Evolutionary conservation across 164 flowering plant genomes (phyloP).

Genomic region (Annona squamosa): DNA sequence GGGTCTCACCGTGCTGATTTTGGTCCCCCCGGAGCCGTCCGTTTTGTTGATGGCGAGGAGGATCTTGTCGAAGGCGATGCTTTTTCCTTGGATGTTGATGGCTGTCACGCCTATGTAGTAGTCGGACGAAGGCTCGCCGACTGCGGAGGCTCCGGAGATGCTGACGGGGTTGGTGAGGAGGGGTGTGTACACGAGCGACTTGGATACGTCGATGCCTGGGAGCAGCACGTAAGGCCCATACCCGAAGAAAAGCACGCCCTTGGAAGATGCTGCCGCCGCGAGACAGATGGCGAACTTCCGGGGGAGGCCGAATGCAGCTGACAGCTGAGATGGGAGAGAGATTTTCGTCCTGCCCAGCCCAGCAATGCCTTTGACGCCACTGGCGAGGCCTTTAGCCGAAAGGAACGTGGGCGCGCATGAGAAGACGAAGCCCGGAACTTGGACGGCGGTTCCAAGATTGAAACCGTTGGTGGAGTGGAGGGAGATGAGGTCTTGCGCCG

Average conservation of each 20-base stretch:
- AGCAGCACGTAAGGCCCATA: constrained; percentile 12
- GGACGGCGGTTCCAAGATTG: constrained; percentile 7
- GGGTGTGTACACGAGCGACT: constrained; percentile 19
- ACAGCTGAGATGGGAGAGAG: constrained; percentile 15
- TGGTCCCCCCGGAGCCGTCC: constrained; percentile 27
- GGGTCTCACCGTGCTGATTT: constrained; percentile 39
- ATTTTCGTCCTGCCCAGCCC: constrained; percentile 14
- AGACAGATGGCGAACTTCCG: constrained; percentile 17
- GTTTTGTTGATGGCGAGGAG: constrained; percentile 4
- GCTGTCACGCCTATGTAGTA: constrained; percentile 18
- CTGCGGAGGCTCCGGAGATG: neutral
- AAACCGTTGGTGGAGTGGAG: constrained; percentile 14
- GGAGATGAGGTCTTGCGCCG: constrained; percentile 8
- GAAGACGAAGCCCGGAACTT: constrained; percentile 9
- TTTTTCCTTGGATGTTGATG: constrained; percentile 10
- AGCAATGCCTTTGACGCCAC: constrained; percentile 9
- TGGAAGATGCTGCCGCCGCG: neutral
- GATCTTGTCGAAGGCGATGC: constrained; percentile 6
- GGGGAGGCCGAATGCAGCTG: constrained; percentile 5
- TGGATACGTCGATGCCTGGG: constrained; percentile 15
- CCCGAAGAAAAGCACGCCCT: constrained; percentile 13
- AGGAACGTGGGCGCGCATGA: constrained; percentile 7
- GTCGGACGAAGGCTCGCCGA: constrained; percentile 16
- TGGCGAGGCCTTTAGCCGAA: constrained; percentile 9
- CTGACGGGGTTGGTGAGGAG: constrained; percentile 13